phyloP scores from a whole-genome alignment of 176 grass and related monocot species.

The Canna indica region DNA sequence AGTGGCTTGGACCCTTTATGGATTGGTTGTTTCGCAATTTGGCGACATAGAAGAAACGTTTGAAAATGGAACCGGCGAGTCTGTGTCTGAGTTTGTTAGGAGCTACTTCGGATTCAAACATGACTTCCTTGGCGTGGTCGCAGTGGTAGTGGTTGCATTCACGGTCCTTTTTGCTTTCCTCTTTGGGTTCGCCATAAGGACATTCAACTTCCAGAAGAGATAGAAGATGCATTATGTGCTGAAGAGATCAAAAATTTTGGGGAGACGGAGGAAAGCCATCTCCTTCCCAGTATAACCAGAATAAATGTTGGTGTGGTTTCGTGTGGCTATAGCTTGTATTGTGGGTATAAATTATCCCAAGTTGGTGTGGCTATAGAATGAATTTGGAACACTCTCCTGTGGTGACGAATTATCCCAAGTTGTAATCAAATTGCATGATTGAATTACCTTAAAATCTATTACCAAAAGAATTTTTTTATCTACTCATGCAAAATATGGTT shows the following conservation, averaged over 20 bases:
- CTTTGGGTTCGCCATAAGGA: not conserved
- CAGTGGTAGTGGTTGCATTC: not conserved
- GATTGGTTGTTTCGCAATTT: not conserved
- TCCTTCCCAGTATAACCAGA: no score
- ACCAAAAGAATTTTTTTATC: no score
- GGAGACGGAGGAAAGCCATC: not conserved
- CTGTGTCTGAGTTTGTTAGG: not conserved
- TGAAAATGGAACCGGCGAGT: no score
- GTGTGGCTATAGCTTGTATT: no score
- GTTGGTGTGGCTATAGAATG: no score
- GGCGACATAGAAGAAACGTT: not conserved
- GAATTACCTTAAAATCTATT: no score
- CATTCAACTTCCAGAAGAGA: slow-evolving; percentile 9
- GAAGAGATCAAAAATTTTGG: not conserved
- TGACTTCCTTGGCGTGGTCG: not conserved
- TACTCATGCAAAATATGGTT: no score
- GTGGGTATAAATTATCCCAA: no score
- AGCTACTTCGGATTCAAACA: slow-evolving; percentile 10
- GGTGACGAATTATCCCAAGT: no score
- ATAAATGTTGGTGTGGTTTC: no score
- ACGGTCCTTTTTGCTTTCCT: slow-evolving; percentile 11
- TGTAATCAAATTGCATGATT: no score
- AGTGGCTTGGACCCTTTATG: slow-evolving; percentile 6
- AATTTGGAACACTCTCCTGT: no score
- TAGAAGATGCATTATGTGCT: not conserved